These are phyloP conservation scores for Agroathelia rolfsii DNA, from an alignment of 1,284 basidiomycete genomes.

Conservation along the genomic window DNA sequence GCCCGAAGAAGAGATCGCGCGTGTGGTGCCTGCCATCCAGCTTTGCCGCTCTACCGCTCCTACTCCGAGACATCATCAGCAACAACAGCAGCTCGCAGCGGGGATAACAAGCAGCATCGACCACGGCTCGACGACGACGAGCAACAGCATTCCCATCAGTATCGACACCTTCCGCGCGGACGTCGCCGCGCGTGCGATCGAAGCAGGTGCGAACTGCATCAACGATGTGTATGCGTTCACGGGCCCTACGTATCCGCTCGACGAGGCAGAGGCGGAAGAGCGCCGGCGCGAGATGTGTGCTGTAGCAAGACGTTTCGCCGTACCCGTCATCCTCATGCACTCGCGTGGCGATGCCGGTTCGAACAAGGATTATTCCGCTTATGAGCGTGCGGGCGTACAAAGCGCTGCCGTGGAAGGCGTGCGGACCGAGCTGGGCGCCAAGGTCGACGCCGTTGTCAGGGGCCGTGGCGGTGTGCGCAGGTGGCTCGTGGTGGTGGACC, in stretches of 20 bases:
- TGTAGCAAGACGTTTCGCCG: slow-evolving; percentile 50
- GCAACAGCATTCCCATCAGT: slow-evolving; percentile 66
- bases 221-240: slow-evolving; percentile 88
- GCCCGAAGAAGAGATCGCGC: slow-evolving; percentile 61
- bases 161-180: slow-evolving; percentile 88
- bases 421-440: slow-evolving; percentile 61
- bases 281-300: slow-evolving; percentile 6
- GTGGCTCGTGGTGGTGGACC: slow-evolving; percentile 90
- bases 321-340: slow-evolving; percentile 89
- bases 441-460: slow-evolving; percentile 60
- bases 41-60: slow-evolving; percentile 25
- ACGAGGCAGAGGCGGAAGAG: slow-evolving; percentile 8
- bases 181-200: slow-evolving; percentile 72
- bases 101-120: too few relatives aligned
- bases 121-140: too few relatives aligned
- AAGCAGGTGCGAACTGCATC: slow-evolving; percentile 85
- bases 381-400: slow-evolving; percentile 25
- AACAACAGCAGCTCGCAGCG: too few relatives aligned
- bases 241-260: slow-evolving; percentile 48
- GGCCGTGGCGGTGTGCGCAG: slow-evolving; percentile 69
- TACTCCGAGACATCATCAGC: too few relatives aligned
- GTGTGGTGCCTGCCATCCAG: slow-evolving; percentile 67
- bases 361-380: slow-evolving; percentile 59
- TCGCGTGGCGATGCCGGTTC: slow-evolving; percentile 73
- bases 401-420: slow-evolving; percentile 49